Base-by-base conservation (phyloP, 495 filamentous ascomycete genomes). In the Acidomyces sp. region DNA sequence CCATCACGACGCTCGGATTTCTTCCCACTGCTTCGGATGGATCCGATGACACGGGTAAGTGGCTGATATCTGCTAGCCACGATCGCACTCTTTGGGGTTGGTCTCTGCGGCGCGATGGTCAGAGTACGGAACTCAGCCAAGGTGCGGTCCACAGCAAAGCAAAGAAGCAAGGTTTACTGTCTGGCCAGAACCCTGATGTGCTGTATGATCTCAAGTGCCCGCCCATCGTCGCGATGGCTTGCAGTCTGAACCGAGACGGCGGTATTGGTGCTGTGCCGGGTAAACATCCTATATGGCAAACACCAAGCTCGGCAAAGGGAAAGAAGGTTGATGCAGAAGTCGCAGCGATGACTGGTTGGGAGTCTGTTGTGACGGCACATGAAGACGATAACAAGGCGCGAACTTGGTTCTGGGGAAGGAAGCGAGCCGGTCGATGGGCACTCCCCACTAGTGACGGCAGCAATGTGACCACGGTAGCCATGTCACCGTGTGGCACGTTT, bases 331-430 rank as follows among this genome's bases (percentile, higher is more conserved):
- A 47, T 55, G 58, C 48, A 11, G 67, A 72, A 49, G 58, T 71
- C 16, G 81, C 75, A 35, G 75, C 71, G 29, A 72, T 72, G 52
- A 90, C 85, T 2, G 90, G 90, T 11, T 96, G 90, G 88, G 92
- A 96, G 56, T 94, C 86, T 53, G 75, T 99, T 12, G 71, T 99
- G 1, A 99, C 90, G 9, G 87, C 83, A n/a, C 90, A 99, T 59
- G 73, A 75, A 47, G 74, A 80, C 13, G 88, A 95, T 49, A 75
- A 77, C 34, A 81, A 69, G 51, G 90, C 83, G 26, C 70, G 90
- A 28, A 94, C 87, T 17, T 99, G 90, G 90, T 95, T 95, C 63
- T 94, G 93, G 83, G 87, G 87, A 12, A 76, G 84, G 46, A 94
- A 87, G 54, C 75, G 79, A 48, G 85, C 87, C 28, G 90, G 90